Conservation (phyloP, 345 rosid species). For the sweet orange (Citrus sinensis) region DVS_A1.0 CM039164.1:6477001-6477500, state of each 20-base stretch:
- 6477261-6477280: conserved; percentile 61
- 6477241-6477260: conserved; percentile 52
- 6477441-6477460: too few species aligned
- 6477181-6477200: conserved; percentile 36
- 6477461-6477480: too few species aligned
- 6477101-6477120: conserved; percentile 71
- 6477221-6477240: conserved; percentile 42
- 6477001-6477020: conserved; percentile 39
- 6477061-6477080: conserved; percentile 89
- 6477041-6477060: conserved; percentile 72
- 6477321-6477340: conserved; percentile 2
- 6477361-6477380: background rate
- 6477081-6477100: conserved; percentile 78
- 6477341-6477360: background rate
- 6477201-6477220: conserved; percentile 39
- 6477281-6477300: conserved; percentile 73
- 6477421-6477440: too few species aligned
- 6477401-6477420: background rate
- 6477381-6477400: background rate
- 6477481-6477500: too few species aligned
- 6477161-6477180: conserved; percentile 48
- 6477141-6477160: conserved; percentile 91
- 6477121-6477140: conserved; percentile 71
- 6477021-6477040: conserved; percentile 48
- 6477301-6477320: conserved; percentile 17